Evolutionary conservation across 2,329 filamentous ascomycete genomes (phyloP), one percentile per base, ranked within the genome.

Genomic region (Microcyclospora pomicola): DNA sequence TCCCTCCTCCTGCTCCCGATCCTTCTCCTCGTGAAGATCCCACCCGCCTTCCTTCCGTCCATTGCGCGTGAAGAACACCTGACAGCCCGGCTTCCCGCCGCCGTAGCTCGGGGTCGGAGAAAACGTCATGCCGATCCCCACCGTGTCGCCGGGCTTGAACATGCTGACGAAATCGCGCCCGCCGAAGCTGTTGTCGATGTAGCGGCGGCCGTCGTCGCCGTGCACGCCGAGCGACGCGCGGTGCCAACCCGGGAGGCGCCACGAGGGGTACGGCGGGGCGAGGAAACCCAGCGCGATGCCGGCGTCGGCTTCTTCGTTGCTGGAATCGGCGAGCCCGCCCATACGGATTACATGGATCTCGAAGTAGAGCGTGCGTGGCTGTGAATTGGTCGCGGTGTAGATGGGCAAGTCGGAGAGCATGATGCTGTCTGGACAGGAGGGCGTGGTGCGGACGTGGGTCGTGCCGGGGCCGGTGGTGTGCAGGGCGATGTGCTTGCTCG

Each of bases 231-330:
- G 52, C 45, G 75, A 80, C 13, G 73, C 82, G 27, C 82, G 71
- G 54, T 91, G 80, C 83, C 82, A 88, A 2, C 83, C 83, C 0
- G 83, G 83, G 42, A 87, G 69, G 6, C 83, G 72, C 64, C 84
- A 88, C 0, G 71, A 67, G 6, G 83, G 83, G 53, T 86, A 88
- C 6, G 83, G 83, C 34, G 80, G 72, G 1, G 81, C 82, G 0
- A 72, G 63, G 56, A 77, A 85, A 9, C 83, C 83, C 9, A 88
- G 54, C 0, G 76, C 80, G 1, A 87, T 62, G 30, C 72, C 71
- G 4, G 69, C 69, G 11, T 69, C 64, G 14, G 61, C 58, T 15
- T 49, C 49, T 12, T 59, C 50, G 27, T 38, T 44, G 14, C 11
- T 32, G 19, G 16, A 13, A 10, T 43, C 44, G 37, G 45, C 45